Base-by-base conservation (phyloP, 495 filamentous ascomycete genomes). In the Cercophora newfieldiana region DNA sequence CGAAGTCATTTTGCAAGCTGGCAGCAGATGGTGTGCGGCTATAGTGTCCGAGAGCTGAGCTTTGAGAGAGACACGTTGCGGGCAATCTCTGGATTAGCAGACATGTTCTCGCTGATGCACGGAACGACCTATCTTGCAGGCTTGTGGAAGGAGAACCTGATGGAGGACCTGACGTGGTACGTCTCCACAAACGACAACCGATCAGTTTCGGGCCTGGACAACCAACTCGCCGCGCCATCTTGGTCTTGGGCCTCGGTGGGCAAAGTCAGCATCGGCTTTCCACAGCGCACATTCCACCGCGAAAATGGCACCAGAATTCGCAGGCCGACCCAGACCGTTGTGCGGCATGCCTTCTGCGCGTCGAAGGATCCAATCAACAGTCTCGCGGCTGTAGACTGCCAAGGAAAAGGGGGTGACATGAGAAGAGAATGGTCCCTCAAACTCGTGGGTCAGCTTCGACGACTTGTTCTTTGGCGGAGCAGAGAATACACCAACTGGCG, bases 201-300 rank as follows among this genome's bases (percentile, higher is more conserved):
- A 8, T 24, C 25, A 14, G 63, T 44, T 2, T 33, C 25, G 14
- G 14, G 61, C 30, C 18, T 14, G 2, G 10, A 44, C 37, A 4
- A 44, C 10, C 12, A 2, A 16, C 29, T 51, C 7, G 22, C 49
- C 16, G 51, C 70, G 7, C 70, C 68, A 0, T 66, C 67, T 8
- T 72, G 70, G 70, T 63, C 68, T n/a, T 72, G 70, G 70, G 65
- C 65, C 16, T 72, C 70, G 0, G 68, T 70, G 3, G 65, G 65
- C 18, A 58, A 63, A 24, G 65, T 67, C 19, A 58, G 68, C 4
- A 60, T 72, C n/a, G 59, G 64, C 16, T 72, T 65, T 14, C 24
- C 24, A 22, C 16, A 53, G 37, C 37, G 18, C 37, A 47, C 18
- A 47, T 28, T 10, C 51, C 25, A 29, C 6, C 54, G 25, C 51